These are phyloP conservation scores for Yamadazyma kitorensis DNA, from an alignment of 805 yeast genomes.

Conservation along the genomic window DNA sequence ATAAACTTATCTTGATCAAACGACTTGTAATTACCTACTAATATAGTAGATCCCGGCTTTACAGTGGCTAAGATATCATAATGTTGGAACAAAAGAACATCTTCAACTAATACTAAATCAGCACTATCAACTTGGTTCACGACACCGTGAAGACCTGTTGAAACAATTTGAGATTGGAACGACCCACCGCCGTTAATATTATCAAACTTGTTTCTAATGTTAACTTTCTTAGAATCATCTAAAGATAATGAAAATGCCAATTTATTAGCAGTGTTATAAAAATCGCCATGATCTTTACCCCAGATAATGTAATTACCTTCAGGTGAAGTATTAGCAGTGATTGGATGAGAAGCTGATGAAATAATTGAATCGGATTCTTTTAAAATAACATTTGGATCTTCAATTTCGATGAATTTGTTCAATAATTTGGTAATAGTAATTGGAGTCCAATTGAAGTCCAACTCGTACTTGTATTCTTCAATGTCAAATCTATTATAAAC, in stretches of 20 bases:
- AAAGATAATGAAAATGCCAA: slow-evolving; percentile 69
- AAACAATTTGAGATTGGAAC: slow-evolving; percentile 62
- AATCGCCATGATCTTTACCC: slow-evolving; percentile 62
- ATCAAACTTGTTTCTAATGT: slow-evolving; percentile 66
- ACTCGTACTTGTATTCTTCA: slow-evolving; percentile 51
- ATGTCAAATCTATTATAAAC: slow-evolving; percentile 37
- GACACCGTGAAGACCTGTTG: slow-evolving; percentile 15
- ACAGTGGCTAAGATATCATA: slow-evolving; percentile 65
- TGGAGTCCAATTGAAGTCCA: slow-evolving; percentile 56
- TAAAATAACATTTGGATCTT: slow-evolving; percentile 28
- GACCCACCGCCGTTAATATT: slow-evolving; percentile 71
- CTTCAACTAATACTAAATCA: slow-evolving; percentile 63
- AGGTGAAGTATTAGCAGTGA: slow-evolving; percentile 42
- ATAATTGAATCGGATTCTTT: slow-evolving; percentile 5
- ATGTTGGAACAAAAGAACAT: slow-evolving; percentile 48
- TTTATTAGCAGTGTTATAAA: slow-evolving; percentile 56
- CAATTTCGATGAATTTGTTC: slow-evolving; percentile 34
- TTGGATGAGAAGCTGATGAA: slow-evolving; percentile 15
- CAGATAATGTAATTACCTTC: slow-evolving; percentile 54
- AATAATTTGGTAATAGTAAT: slow-evolving; percentile 50
- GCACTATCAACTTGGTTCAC: slow-evolving; percentile 49
- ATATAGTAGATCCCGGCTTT: slow-evolving; percentile 52
- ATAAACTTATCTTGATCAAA: slow-evolving; percentile 44
- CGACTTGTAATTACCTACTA: slow-evolving; percentile 42
- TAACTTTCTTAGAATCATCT: slow-evolving; percentile 50